These are phyloP conservation scores for Alternaria angustiovoidea DNA, from an alignment of 2,329 filamentous ascomycete species.

Conservation along the genomic window DNA sequence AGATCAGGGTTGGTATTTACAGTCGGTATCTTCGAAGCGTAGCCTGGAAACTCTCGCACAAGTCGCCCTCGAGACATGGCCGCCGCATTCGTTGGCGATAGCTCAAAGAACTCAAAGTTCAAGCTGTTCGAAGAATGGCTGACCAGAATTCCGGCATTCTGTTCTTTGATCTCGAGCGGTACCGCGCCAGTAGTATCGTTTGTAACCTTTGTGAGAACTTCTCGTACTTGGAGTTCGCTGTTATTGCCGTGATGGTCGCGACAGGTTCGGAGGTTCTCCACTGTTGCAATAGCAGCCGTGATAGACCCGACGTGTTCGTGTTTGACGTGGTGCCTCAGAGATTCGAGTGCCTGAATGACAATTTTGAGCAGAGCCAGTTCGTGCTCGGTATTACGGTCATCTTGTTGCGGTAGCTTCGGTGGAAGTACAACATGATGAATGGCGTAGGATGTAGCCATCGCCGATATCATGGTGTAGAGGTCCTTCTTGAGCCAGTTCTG, in stretches of 20 bases:
- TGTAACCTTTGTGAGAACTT: conserved; percentile 25
- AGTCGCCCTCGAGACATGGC: conserved; percentile 55
- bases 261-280: conserved; percentile 23
- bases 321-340: conserved; percentile 11
- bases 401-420: conserved; percentile 55
- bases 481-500: not conserved
- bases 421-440: conserved; percentile 59
- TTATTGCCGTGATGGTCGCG: conserved; percentile 20
- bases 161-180: conserved; percentile 53
- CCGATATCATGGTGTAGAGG: conserved; percentile 10
- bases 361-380: conserved; percentile 26
- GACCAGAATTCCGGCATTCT: conserved; percentile 60
- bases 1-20: conserved; percentile 26
- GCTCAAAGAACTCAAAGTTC: conserved; percentile 58
- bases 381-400: conserved; percentile 31
- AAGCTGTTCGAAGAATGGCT: conserved; percentile 31
- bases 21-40: conserved; percentile 46
- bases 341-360: conserved; percentile 19
- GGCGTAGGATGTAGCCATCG: conserved; percentile 16
- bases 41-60: conserved; percentile 56
- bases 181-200: conserved; percentile 21
- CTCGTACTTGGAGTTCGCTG: conserved; percentile 19
- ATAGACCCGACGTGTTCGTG: conserved; percentile 11
- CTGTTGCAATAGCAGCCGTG: conserved; percentile 15
- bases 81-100: conserved; percentile 52